Evolutionary conservation across 257 asterid species (phyloP).

Genomic region (Jaltomata sinuosa): DNA sequence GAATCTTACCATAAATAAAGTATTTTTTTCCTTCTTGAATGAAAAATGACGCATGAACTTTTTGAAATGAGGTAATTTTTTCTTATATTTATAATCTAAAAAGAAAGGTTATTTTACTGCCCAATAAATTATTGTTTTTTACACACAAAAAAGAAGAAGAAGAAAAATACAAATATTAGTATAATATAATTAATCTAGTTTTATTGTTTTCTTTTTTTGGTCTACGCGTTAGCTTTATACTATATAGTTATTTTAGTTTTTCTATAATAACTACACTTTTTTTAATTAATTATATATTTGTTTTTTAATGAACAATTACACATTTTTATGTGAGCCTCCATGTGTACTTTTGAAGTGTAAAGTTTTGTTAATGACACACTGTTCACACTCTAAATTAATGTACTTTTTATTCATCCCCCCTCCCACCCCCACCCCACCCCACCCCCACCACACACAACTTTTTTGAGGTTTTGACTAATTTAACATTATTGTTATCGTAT

Average conservation of each 20-base stretch:
- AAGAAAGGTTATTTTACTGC: neutral
- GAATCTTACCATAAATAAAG: neutral
- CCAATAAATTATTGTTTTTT: neutral
- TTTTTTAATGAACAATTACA: neutral
- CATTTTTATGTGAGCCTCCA: neutral
- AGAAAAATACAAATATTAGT: neutral
- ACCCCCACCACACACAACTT: too few species aligned
- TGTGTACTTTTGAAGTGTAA: neutral
- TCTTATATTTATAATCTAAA: neutral
- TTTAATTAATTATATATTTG: neutral
- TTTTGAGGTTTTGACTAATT: neutral
- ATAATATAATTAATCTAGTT: neutral
- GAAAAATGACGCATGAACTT: too few species aligned
- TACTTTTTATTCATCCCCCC: neutral
- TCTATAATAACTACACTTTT: neutral
- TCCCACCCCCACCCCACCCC: too few species aligned
- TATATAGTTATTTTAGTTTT: neutral
- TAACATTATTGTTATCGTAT: neutral
- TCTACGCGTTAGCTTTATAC: constrained; percentile 3
- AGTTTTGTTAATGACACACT: neutral
- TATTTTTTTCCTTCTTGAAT: too few species aligned
- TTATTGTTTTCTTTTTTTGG: neutral
- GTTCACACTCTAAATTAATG: neutral
- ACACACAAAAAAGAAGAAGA: accelerated
- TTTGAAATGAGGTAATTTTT: neutral